Conservation (phyloP, 2,329 filamentous ascomycete genomes). For the Aspergillus sergii region DNA sequence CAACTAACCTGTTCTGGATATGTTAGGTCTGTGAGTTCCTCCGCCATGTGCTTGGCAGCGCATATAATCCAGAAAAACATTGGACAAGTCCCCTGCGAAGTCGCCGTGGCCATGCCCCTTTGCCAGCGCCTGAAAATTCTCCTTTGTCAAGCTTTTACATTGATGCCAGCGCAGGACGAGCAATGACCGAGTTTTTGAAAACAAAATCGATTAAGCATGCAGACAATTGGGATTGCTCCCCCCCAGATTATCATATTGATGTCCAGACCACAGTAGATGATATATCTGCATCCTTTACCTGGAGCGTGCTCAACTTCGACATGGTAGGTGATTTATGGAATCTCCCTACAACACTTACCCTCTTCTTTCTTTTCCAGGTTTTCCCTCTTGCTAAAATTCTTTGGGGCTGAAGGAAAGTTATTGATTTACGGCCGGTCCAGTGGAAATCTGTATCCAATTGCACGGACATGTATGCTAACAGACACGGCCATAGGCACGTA, state of each 20-base stretch:
- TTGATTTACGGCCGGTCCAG: not conserved
- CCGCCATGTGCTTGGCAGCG: not conserved
- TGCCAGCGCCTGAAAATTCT: not conserved
- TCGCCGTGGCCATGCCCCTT: not conserved
- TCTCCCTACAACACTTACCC: no score
- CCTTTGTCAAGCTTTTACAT: not conserved
- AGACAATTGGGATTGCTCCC: not conserved
- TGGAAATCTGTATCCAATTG: not conserved
- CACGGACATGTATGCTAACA: not conserved
- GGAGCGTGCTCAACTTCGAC: not conserved
- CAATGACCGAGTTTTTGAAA: not conserved
- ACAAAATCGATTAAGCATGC: not conserved
- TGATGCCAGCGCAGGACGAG: not conserved
- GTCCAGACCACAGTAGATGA: not conserved
- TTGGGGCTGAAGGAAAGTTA: no score
- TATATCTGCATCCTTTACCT: not conserved
- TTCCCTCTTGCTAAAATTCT: no score
- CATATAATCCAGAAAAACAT: not conserved
- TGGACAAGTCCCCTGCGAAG: not conserved
- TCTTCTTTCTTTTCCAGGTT: no score
- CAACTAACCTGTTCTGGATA: not conserved
- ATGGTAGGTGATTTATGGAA: not conserved
- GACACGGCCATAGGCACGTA: not conserved
- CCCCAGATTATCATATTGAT: not conserved
- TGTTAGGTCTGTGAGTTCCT: not conserved